Percentiles rank a stretch among this genome's conserved stretches.
Conservation (phyloP, 345 rosid species). For the Syzygium aromaticum region DNA sequence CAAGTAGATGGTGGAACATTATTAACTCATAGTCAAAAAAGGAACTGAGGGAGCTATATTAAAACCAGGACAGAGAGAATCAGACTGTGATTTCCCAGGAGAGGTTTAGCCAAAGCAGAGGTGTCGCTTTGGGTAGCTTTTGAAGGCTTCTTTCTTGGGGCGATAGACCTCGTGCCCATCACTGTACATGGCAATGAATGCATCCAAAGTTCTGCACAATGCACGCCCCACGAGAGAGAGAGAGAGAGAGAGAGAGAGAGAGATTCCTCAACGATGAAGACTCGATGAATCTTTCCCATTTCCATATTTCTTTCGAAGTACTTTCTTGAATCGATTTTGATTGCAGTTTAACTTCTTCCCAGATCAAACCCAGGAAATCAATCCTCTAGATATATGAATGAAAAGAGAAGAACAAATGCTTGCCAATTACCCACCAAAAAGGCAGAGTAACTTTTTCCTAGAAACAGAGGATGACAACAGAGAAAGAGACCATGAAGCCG, state of each 20-base stretch:
- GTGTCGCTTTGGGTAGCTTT: not conserved
- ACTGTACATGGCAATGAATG: not conserved
- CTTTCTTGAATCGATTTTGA: not conserved
- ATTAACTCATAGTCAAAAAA: not conserved
- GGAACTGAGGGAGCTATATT: not conserved
- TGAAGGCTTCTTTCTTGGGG: not conserved
- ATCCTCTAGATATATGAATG: not conserved
- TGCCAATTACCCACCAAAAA: not conserved
- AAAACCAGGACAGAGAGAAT: not conserved
- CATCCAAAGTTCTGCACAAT: not conserved
- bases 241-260: not conserved
- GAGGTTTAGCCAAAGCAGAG: not conserved
- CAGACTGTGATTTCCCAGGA: no score
- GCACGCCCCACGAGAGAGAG: not conserved
- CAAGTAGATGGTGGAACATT: not conserved
- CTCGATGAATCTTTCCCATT: not conserved
- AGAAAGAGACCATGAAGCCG: constrained; percentile 69
- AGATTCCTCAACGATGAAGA: not conserved
- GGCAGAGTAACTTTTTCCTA: constrained; percentile 9
- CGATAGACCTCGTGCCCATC: not conserved
- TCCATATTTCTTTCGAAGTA: not conserved
- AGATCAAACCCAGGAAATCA: not conserved
- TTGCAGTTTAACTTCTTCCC: not conserved
- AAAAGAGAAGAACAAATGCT: not conserved
- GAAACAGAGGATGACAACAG: constrained; percentile 79